phyloP scores from a whole-genome alignment of 352 stramenopile species.

The Globisporangium uncinulatum region DNA sequence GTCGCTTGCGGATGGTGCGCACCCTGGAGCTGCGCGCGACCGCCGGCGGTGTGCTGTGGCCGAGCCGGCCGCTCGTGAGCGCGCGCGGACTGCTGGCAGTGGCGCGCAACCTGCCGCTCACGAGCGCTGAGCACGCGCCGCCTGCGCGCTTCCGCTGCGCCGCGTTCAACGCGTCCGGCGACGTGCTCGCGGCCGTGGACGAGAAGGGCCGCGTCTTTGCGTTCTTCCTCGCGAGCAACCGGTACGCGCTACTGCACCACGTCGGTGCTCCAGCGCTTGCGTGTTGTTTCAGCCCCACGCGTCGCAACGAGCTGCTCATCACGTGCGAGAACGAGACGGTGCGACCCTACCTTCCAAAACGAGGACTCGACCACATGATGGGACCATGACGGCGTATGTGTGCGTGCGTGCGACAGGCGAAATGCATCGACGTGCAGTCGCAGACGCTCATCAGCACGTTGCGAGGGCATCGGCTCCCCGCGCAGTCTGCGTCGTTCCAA shows the following conservation, averaged over 20 bases:
- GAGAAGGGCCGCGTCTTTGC: conserved; percentile 78
- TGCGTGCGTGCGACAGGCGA: conserved; percentile 18
- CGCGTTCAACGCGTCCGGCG: conserved; percentile 60
- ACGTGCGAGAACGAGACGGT: conserved; percentile 82
- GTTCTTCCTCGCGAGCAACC: conserved; percentile 71
- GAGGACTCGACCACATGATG: too few relatives aligned
- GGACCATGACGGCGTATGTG: not conserved
- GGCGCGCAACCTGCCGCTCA: conserved; percentile 58
- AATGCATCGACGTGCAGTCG: conserved; percentile 73
- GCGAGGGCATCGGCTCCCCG: conserved; percentile 50
- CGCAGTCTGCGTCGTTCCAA: conserved; percentile 62
- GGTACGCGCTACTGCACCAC: conserved; percentile 69
- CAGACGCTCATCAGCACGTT: conserved; percentile 77
- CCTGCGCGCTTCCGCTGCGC: conserved; percentile 50
- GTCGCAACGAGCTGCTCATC: conserved; percentile 70
- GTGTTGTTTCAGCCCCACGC: conserved; percentile 66
- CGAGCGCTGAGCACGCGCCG: conserved; percentile 44
- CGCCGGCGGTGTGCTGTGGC: conserved; percentile 71
- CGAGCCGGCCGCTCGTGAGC: conserved; percentile 60
- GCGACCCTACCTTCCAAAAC: too few relatives aligned
- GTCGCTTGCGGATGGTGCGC: conserved; percentile 41
- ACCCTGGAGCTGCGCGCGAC: conserved; percentile 60
- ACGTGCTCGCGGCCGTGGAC: conserved; percentile 62
- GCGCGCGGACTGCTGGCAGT: conserved; percentile 59
- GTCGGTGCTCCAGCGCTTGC: conserved; percentile 47